These are phyloP conservation scores for Pyrus hybrid DNA, from an alignment of 331 rosid genomes.

Conservation along the genomic window DNA sequence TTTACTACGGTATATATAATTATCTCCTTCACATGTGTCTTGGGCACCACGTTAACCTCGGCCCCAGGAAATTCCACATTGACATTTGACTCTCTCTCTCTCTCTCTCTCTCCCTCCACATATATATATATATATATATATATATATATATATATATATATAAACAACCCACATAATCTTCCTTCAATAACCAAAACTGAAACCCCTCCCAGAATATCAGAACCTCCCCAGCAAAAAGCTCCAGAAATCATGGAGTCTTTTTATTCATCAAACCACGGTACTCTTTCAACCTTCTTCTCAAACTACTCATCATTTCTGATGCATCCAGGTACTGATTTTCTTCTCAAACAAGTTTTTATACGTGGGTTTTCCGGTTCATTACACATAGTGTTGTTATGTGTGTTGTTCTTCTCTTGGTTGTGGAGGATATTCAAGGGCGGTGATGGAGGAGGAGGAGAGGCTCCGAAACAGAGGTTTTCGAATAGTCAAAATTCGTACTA, in stretches of 20 bases:
- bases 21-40: not conserved
- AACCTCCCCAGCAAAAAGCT: not conserved
- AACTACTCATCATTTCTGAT: not conserved
- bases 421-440: slow-evolving; percentile 22
- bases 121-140: not conserved
- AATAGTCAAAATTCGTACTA: slow-evolving; percentile 8
- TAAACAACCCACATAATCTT: not conserved
- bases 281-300: slow-evolving; percentile 11
- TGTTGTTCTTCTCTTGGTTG: slow-evolving; percentile 33
- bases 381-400: slow-evolving; percentile 38
- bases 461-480: slow-evolving; percentile 24
- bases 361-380: slow-evolving; percentile 41
- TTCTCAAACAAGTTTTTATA: slow-evolving; percentile 43
- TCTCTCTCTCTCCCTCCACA: no score
- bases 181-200: not conserved
- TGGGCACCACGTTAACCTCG: slow-evolving; percentile 11
- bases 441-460: slow-evolving; percentile 2
- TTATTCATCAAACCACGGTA: slow-evolving; percentile 7
- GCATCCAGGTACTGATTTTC: slow-evolving; percentile 27
- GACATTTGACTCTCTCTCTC: not conserved
- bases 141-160: no score
- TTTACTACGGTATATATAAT: no score
- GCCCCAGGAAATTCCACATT: not conserved
- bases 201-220: not conserved
- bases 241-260: slow-evolving; percentile 4